These are phyloP conservation scores for Conticribra guillardii DNA, from an alignment of 108 stramenopile species.

Conservation along the genomic window DNA sequence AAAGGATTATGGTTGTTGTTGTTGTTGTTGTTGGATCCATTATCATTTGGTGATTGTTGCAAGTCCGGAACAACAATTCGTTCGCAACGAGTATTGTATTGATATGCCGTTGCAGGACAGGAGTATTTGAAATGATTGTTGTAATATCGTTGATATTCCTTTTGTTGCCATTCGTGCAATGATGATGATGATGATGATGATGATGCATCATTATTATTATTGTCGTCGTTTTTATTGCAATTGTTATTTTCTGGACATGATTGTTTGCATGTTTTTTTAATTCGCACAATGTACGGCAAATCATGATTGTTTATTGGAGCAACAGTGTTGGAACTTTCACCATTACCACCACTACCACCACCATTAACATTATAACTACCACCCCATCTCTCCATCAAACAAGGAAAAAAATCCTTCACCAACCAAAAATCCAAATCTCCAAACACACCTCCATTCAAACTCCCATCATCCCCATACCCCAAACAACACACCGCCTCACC, in stretches of 20 bases:
- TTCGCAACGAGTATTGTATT: slow-evolving; percentile 39
- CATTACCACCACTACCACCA: too few species aligned
- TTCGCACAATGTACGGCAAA: slow-evolving; percentile 10
- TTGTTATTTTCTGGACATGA: too few species aligned
- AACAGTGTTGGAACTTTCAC: not conserved
- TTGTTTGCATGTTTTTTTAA: not conserved
- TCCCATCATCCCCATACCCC: slow-evolving; percentile 89
- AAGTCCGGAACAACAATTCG: too few species aligned
- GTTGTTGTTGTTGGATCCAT: too few species aligned
- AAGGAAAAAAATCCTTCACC: slow-evolving; percentile 45
- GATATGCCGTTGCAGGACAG: slow-evolving; percentile 72
- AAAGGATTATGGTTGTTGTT: slow-evolving; percentile 1
- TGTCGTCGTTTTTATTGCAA: too few species aligned
- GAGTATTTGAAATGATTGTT: slow-evolving; percentile 59
- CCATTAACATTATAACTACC: too few species aligned
- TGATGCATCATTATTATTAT: too few species aligned
- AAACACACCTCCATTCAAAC: slow-evolving; percentile 79
- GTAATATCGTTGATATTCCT: slow-evolving; percentile 44
- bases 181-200: too few species aligned
- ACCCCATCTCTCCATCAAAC: slow-evolving; percentile 6
- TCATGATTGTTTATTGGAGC: not conserved
- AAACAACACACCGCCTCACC: slow-evolving; percentile 60
- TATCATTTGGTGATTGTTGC: not conserved
- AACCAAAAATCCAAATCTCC: slow-evolving; percentile 85
- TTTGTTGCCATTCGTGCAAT: slow-evolving; percentile 51